phyloP scores from a whole-genome alignment of 805 yeast species.

The Metschnikowia colocasiae region DNA sequence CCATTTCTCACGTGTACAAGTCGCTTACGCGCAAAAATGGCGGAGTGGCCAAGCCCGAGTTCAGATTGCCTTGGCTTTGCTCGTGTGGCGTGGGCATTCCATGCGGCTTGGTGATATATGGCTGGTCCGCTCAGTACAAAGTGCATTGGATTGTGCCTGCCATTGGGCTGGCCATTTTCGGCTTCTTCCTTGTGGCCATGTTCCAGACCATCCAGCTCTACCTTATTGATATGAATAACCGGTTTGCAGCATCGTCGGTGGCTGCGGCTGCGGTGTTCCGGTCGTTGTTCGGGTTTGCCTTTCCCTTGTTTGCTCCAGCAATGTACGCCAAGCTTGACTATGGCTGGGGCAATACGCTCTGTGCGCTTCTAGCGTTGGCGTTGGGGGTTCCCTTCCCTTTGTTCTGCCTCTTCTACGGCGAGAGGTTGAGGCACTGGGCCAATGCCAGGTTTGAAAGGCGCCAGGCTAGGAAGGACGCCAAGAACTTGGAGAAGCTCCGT shows the following conservation, averaged over 20 bases:
- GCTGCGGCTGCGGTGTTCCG: slow-evolving; percentile 69
- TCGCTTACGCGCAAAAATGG: slow-evolving; percentile 38
- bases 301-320: slow-evolving; percentile 60
- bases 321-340: slow-evolving; percentile 58
- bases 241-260: slow-evolving; percentile 64
- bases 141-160: slow-evolving; percentile 62
- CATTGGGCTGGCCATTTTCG: slow-evolving; percentile 58
- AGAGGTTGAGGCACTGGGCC: slow-evolving; percentile 54
- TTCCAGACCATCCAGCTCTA: slow-evolving; percentile 67
- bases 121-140: slow-evolving; percentile 61
- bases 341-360: slow-evolving; percentile 69
- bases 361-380: slow-evolving; percentile 53
- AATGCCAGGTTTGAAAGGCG: slow-evolving; percentile 45
- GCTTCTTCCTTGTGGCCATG: slow-evolving; percentile 56
- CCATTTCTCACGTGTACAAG: slow-evolving; percentile 40
- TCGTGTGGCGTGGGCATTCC: slow-evolving; percentile 49
- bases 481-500: slow-evolving; percentile 34
- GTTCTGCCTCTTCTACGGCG: slow-evolving; percentile 54
- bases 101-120: slow-evolving; percentile 63
- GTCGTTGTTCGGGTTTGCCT: slow-evolving; percentile 62
- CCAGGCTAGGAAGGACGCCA: slow-evolving; percentile 45
- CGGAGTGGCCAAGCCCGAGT: slow-evolving; percentile 62
- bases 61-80: slow-evolving; percentile 50
- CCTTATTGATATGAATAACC: slow-evolving; percentile 66
- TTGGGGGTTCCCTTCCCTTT: slow-evolving; percentile 69